phyloP scores from a whole-genome alignment of 2,329 filamentous ascomycete species.

The Monilinia polystroma region DNA sequence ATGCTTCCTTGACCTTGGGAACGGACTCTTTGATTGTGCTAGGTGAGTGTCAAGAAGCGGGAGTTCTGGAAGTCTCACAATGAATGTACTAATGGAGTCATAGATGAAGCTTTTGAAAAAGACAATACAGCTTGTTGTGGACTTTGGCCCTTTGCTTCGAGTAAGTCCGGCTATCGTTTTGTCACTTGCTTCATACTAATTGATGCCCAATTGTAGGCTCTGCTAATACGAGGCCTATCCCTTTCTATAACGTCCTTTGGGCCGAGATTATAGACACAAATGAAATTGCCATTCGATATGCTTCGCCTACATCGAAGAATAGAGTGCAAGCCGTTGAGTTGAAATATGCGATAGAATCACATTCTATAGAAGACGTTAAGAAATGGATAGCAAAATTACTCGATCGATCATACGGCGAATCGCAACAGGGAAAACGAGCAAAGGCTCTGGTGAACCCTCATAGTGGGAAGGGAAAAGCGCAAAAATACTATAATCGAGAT shows the following conservation, averaged over 20 bases:
- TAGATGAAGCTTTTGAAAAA: conserved; percentile 55
- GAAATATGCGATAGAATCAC: conserved; percentile 53
- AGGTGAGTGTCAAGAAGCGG: conserved; percentile 44
- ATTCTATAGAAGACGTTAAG: conserved; percentile 35
- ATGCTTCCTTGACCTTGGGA: conserved; percentile 59
- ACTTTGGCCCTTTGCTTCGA: conserved; percentile 49
- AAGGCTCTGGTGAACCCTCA: conserved; percentile 91
- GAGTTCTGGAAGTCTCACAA: neutral
- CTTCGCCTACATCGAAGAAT: conserved; percentile 57
- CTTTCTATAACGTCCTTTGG: conserved; percentile 83
- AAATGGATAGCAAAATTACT: conserved; percentile 66
- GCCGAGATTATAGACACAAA: conserved; percentile 59
- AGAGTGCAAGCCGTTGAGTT: conserved; percentile 61
- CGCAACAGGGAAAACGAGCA: conserved; percentile 70
- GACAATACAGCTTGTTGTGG: conserved; percentile 55
- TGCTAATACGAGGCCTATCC: conserved; percentile 53
- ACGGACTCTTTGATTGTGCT: conserved; percentile 59
- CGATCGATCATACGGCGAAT: conserved; percentile 66
- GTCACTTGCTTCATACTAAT: conserved; percentile 18
- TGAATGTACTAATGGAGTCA: conserved; percentile 1
- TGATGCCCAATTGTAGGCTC: conserved; percentile 28
- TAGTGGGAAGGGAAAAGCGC: conserved; percentile 76
- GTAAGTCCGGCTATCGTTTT: conserved; percentile 24
- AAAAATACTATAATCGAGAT: conserved; percentile 69
- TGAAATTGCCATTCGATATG: conserved; percentile 71